Percentiles rank a stretch among this genome's conserved stretches.
Evolutionary conservation across 192 early-diverging fungal genomes (phyloP).

Genomic region (Geranomyces variabilis): DNA sequence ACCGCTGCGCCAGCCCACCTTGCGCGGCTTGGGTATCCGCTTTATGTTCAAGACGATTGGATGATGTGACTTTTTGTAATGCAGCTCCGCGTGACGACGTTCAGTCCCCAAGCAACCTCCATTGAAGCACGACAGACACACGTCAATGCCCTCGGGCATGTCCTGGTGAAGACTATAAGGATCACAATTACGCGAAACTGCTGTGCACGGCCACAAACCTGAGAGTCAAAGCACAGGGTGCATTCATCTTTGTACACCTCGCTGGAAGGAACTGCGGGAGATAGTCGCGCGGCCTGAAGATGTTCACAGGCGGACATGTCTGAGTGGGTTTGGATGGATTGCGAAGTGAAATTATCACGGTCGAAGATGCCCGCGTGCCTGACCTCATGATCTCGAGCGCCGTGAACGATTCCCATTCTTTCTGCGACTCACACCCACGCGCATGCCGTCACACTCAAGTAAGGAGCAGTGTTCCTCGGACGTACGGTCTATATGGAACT

Average conservation of each 20-base stretch:
- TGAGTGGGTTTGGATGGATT: neutral
- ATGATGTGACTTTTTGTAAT: constrained; percentile 75
- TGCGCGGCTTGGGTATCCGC: constrained; percentile 44
- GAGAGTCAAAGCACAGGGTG: constrained; percentile 86
- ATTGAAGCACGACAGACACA: constrained; percentile 95
- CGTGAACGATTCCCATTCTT: too few species aligned
- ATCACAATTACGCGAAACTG: too few species aligned
- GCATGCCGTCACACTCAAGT: too few species aligned
- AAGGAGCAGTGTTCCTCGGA: too few species aligned
- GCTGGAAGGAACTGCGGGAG: constrained; percentile 36
- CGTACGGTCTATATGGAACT: neutral
- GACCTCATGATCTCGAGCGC: too few species aligned
- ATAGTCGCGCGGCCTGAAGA: neutral
- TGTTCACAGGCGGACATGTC: neutral
- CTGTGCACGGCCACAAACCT: constrained; percentile 56
- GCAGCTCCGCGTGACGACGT: constrained; percentile 74
- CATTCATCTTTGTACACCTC: constrained; percentile 93
- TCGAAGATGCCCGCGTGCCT: too few species aligned
- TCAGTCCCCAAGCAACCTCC: constrained; percentile 74
- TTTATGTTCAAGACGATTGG: constrained; percentile 83
- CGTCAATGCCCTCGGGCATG: constrained; percentile 77
- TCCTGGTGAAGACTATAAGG: constrained; percentile 56
- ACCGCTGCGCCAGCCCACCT: neutral
- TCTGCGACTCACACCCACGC: too few species aligned
- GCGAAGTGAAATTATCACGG: too few species aligned